Conservation (phyloP, 2,329 filamentous ascomycete genomes). For the Aspergillus fumigatiaffinis region DNA sequence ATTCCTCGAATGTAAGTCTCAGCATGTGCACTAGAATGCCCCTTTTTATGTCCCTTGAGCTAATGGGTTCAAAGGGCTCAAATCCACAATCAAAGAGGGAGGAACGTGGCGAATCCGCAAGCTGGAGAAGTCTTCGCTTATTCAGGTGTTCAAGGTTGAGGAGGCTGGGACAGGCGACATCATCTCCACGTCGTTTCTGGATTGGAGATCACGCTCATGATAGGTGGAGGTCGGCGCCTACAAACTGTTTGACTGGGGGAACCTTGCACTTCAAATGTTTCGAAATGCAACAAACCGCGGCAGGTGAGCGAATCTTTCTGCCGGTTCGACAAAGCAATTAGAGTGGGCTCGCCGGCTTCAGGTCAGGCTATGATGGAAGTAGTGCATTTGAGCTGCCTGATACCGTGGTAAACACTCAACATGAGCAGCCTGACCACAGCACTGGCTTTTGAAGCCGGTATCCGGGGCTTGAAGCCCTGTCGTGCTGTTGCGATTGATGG, state of each 20-base stretch:
- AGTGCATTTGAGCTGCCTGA: not conserved
- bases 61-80: conserved; percentile 51
- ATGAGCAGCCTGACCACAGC: not conserved
- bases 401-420: no score
- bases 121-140: conserved; percentile 55
- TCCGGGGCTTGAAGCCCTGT: not conserved
- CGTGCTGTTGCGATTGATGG: not conserved
- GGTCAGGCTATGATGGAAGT: not conserved
- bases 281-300: not conserved
- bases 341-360: not conserved
- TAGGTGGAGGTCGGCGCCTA: not conserved
- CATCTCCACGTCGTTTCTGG: conserved; percentile 70
- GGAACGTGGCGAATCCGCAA: conserved; percentile 80
- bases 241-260: not conserved
- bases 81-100: conserved; percentile 57
- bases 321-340: not conserved
- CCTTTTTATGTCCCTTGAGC: not conserved
- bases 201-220: conserved; percentile 53
- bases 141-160: conserved; percentile 71
- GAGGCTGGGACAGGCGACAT: conserved; percentile 73
- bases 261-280: not conserved
- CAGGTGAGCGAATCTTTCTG: not conserved
- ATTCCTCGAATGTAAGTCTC: conserved; percentile 69
- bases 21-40: conserved; percentile 2
- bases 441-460: not conserved